phyloP scores from a whole-genome alignment of 768 basidiomycete species.

The Kwoniella sp. region DNA sequence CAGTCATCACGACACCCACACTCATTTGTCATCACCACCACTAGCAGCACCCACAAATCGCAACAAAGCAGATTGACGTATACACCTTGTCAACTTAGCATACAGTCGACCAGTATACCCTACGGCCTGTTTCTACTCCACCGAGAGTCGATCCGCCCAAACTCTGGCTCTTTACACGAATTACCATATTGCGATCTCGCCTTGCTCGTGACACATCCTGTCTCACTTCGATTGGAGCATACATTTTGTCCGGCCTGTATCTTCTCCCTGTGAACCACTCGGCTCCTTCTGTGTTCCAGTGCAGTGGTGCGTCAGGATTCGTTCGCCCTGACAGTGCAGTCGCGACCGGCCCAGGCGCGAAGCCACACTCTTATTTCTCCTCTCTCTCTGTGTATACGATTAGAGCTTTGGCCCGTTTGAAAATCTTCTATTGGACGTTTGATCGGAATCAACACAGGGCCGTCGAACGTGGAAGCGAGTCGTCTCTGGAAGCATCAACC shows the following conservation, averaged over 20 bases:
- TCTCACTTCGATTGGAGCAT: constrained; percentile 5
- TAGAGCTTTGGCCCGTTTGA: background rate
- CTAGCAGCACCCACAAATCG: background rate
- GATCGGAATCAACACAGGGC: background rate
- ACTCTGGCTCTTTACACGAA: background rate
- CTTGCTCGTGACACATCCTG: constrained; percentile 2
- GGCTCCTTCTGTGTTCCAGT: too few species aligned
- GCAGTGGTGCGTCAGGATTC: too few species aligned
- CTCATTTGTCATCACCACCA: constrained; percentile 5
- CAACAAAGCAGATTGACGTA: too few species aligned
- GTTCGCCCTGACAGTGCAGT: background rate
- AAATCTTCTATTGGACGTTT: background rate
- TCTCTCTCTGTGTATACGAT: too few species aligned
- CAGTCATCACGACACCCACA: constrained; percentile 10
- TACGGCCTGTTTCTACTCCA: background rate
- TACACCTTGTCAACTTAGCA: background rate
- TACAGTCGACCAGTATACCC: background rate
- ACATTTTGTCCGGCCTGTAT: background rate
- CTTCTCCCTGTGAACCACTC: background rate
- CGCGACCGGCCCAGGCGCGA: constrained; percentile 14
- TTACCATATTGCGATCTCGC: constrained; percentile 14
- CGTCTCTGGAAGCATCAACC: background rate
- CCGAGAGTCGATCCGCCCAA: background rate
- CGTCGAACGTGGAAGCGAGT: background rate
- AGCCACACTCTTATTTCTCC: constrained; percentile 8